Conservation (phyloP, 2,329 filamentous ascomycete genomes). For the Canariomyces notabilis region DNA sequence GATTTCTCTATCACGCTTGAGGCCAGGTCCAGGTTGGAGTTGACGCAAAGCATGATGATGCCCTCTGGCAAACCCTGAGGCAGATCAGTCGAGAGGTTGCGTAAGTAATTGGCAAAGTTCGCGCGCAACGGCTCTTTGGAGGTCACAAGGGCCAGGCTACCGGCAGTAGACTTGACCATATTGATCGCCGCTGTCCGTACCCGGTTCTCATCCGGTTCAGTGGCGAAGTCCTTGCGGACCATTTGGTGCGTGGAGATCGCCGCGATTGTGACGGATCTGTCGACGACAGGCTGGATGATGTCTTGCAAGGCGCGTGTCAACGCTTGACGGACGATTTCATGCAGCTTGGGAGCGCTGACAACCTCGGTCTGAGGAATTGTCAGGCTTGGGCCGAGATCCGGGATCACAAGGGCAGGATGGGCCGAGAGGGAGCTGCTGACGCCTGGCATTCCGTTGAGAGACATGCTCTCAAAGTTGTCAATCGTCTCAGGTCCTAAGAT, state of each 20-base stretch:
- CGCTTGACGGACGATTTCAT: constrained; percentile 76
- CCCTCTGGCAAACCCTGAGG: constrained; percentile 86
- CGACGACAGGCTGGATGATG: constrained; percentile 95
- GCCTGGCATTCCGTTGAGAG: constrained; percentile 67
- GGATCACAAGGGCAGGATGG: constrained; percentile 72
- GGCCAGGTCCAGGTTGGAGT: constrained; percentile 90
- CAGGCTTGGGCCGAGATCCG: constrained; percentile 74
- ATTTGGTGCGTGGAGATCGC: constrained; percentile 95
- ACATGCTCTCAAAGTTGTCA: constrained; percentile 78
- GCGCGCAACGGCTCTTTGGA: constrained; percentile 95
- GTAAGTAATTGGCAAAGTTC: constrained; percentile 96
- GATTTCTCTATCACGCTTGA: constrained; percentile 94
- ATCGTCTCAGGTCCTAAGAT: constrained; percentile 60
- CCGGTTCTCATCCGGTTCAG: constrained; percentile 83
- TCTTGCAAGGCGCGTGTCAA: constrained; percentile 88
- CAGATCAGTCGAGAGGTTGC: constrained; percentile 61
- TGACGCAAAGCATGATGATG: constrained; percentile 96
- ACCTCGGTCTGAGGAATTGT: constrained; percentile 76
- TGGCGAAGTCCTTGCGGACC: constrained; percentile 92
- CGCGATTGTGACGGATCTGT: constrained; percentile 94
- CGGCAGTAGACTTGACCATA: constrained; percentile 92
- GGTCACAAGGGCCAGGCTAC: constrained; percentile 91
- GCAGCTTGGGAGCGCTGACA: constrained; percentile 61
- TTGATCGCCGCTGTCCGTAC: constrained; percentile 82
- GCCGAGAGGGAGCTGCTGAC: constrained; percentile 71